Evolutionary conservation across 176 grass and related monocot species (phyloP).

Genomic region (Musa troglodytarum): DNA sequence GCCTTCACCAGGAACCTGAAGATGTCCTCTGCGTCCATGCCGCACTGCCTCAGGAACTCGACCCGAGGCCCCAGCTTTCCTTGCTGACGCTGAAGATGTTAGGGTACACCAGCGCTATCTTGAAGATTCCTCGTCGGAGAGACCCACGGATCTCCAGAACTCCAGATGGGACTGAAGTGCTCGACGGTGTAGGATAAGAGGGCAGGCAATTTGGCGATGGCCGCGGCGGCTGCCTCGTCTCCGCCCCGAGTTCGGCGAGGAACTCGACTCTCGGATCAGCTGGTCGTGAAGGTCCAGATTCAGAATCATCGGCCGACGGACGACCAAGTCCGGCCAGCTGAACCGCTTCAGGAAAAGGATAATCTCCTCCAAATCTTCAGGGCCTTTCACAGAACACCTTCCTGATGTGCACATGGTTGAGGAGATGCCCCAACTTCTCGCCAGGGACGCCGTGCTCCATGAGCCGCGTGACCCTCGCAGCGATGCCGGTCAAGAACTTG

Average conservation of each 20-base stretch:
- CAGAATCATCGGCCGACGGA: constrained; percentile 16
- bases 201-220: constrained; percentile 19
- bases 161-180: constrained; percentile 16
- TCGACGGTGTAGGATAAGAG: constrained; percentile 19
- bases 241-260: constrained; percentile 5
- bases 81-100: constrained; percentile 25
- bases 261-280: constrained; percentile 18
- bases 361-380: constrained; percentile 11
- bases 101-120: constrained; percentile 19
- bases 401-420: constrained; percentile 10
- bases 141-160: constrained; percentile 22
- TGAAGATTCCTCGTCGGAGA: constrained; percentile 15
- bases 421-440: constrained; percentile 11
- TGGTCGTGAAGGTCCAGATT: constrained; percentile 17
- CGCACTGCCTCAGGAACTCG: constrained; percentile 17
- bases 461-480: constrained; percentile 2
- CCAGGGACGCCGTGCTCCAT: constrained; percentile 13
- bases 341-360: constrained; percentile 15
- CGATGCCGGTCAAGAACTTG: neutral
- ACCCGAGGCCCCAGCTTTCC: constrained; percentile 21
- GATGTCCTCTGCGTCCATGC: constrained; percentile 16
- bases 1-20: constrained; percentile 24
- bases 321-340: constrained; percentile 2
- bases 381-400: constrained; percentile 22
- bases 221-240: constrained; percentile 1